Evolutionary conservation across 2,329 filamentous ascomycete genomes (phyloP), one percentile per base, ranked within the genome.

Genomic region (Pseudocercospora pini-densiflorae): DNA sequence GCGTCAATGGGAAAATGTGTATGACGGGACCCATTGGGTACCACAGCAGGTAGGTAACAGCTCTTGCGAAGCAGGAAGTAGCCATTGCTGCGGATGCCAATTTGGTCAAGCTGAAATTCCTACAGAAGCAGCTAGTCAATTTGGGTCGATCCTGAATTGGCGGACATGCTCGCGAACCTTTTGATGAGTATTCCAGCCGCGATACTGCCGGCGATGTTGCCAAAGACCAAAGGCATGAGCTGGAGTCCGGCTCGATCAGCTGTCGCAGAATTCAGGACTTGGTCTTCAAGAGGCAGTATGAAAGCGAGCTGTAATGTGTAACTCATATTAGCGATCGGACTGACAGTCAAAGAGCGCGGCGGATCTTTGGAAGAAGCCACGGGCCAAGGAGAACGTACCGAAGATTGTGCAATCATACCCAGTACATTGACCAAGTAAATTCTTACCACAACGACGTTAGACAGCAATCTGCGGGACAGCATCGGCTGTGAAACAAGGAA

Each of bases 321-420:
- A n/a, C 24, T 29, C 16, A 14, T 45, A 21, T 60, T 27, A 60
- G 31, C 10, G 19, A 36, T 36, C 33, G 33, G 10, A 14, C 33
- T 36, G 10, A 36, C 12, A 36, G 33, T 12, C 14, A 14, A 2
- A 36, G 33, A 36, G 27, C 10, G 58, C 36, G 1, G 36, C 43
- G 8, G 14, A 47, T 21, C 21, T n/a, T 14, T 3, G 10, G 2
- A 5, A 36, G 24, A 36, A 47, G 45, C 45, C n/a, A 19, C n/a
- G 3, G 36, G 12, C 1, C 12, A 16, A 24, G 19, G 14, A 8
- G 6, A 5, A 60, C 58, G 29, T 24, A 60, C 58, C 9, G 36
- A 43, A 19, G 58, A 60, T 23, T 60, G 58, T 36, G 58, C 58
- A 43, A 60, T 24, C 33, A 45, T 60, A 14, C 58, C 58, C 58